Conservation (phyloP, 179 eudicot species). For the Spergularia azorica region DNA sequence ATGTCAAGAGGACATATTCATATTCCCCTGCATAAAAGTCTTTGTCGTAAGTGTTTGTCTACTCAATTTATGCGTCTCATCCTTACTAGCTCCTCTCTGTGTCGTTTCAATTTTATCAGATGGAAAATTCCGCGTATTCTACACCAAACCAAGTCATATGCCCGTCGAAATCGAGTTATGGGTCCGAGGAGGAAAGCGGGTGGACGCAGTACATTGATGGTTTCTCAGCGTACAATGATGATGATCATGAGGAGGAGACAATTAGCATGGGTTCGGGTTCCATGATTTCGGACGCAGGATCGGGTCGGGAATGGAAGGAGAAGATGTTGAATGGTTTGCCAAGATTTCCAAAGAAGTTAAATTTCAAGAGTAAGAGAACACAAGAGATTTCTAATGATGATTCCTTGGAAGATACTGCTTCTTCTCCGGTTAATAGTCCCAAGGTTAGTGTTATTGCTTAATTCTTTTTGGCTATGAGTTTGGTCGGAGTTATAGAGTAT, state of each 20-base stretch:
- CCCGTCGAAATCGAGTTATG: neutral
- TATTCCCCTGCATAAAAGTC: too few species aligned
- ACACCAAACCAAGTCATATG: conserved; percentile 2
- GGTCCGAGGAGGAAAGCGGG: conserved; percentile 44
- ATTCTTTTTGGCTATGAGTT: too few species aligned
- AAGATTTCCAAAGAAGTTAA: conserved; percentile 35
- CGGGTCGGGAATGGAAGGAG: conserved; percentile 40
- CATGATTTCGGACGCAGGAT: conserved; percentile 62
- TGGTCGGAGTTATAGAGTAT: too few species aligned
- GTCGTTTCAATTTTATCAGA: conserved; percentile 1
- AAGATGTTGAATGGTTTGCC: conserved; percentile 24
- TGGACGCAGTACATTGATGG: conserved; percentile 61
- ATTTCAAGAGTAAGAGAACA: conserved; percentile 42
- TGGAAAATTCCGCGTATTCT: conserved; percentile 27
- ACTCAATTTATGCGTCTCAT: neutral
- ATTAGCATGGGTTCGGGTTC: neutral
- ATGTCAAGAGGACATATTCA: too few species aligned
- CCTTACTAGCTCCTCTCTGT: neutral
- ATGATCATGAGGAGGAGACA: neutral
- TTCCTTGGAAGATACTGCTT: conserved; percentile 77
- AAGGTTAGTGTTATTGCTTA: conserved; percentile 39
- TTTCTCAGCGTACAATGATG: conserved; percentile 26
- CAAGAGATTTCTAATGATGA: conserved; percentile 47
- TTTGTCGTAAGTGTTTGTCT: too few species aligned
- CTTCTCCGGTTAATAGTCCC: conserved; percentile 72